phyloP scores from a whole-genome alignment of 2,329 filamentous ascomycete species.

The Cladosporium sp. region DNA sequence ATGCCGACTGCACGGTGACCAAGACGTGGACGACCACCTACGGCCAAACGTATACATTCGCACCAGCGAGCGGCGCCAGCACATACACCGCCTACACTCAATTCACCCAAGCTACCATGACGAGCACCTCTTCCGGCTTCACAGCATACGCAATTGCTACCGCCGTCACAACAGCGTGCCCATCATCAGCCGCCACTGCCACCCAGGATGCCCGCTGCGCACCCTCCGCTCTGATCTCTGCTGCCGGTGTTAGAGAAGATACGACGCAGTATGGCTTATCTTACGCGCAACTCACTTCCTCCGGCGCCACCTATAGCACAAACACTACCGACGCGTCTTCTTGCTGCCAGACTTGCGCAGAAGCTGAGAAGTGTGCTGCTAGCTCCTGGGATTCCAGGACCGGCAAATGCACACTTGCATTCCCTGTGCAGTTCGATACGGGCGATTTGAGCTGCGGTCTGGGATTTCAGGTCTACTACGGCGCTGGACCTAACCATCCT shows the following conservation, averaged over 20 bases:
- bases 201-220: slow-evolving; percentile 37
- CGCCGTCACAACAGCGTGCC: slow-evolving; percentile 27
- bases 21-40: slow-evolving; percentile 34
- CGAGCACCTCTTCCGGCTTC: slow-evolving; percentile 34
- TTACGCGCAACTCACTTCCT: slow-evolving; percentile 30
- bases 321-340: slow-evolving; percentile 33
- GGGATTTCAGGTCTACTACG: slow-evolving; percentile 33
- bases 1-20: slow-evolving; percentile 32
- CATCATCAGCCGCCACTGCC: slow-evolving; percentile 29
- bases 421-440: slow-evolving; percentile 29
- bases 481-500: slow-evolving; percentile 34
- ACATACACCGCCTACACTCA: slow-evolving; percentile 36
- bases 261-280: slow-evolving; percentile 31
- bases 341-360: slow-evolving; percentile 39
- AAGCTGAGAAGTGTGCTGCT: slow-evolving; percentile 33
- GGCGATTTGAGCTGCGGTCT: slow-evolving; percentile 36
- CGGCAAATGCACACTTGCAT: slow-evolving; percentile 34
- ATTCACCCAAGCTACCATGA: slow-evolving; percentile 34
- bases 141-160: slow-evolving; percentile 37
- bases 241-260: slow-evolving; percentile 26
- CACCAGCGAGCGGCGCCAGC: slow-evolving; percentile 31
- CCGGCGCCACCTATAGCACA: slow-evolving; percentile 33
- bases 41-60: slow-evolving; percentile 34
- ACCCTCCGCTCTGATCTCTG: slow-evolving; percentile 33
- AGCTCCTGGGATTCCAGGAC: slow-evolving; percentile 36